Evolutionary conservation across 176 grass and related monocot species (phyloP).

Genomic region (Pharus latifolius): DNA sequence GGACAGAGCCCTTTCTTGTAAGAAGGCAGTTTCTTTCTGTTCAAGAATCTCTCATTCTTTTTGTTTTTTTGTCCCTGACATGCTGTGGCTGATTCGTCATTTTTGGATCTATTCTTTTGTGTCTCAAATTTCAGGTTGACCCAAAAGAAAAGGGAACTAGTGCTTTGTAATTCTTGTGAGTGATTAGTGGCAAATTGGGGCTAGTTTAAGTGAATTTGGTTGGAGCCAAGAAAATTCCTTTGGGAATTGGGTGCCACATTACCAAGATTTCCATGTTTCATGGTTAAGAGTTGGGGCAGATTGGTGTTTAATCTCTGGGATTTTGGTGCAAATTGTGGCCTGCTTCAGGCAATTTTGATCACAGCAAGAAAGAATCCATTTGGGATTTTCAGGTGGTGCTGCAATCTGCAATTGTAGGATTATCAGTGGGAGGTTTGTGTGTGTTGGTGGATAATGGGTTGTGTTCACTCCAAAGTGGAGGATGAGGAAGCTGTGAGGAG

Average conservation of each 20-base stretch:
- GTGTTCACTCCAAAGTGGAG: constrained; percentile 61
- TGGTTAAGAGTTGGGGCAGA: not conserved
- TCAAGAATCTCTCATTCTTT: not conserved
- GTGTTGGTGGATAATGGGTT: constrained; percentile 56
- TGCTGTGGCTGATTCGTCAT: not conserved
- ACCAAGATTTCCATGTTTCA: not conserved
- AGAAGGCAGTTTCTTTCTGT: not conserved
- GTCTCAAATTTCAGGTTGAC: not conserved
- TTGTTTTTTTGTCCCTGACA: not conserved
- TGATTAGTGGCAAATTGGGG: not conserved
- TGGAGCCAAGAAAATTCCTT: not conserved
- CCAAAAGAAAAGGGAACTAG: not conserved
- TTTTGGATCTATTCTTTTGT: not conserved
- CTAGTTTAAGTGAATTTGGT: constrained; percentile 13
- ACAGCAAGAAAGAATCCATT: not conserved
- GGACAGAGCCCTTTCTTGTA: not conserved
- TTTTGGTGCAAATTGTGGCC: constrained; percentile 3
- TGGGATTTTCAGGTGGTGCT: not conserved
- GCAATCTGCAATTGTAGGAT: not conserved
- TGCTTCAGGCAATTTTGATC: constrained; percentile 11
- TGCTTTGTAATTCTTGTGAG: constrained; percentile 9
- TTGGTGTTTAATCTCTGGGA: not conserved
- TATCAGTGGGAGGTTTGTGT: not conserved
- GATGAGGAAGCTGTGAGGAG: constrained; percentile 74
- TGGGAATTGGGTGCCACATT: not conserved